phyloP scores from a whole-genome alignment of 495 filamentous ascomycete species.

The Aspergillus homomorphus region DNA sequence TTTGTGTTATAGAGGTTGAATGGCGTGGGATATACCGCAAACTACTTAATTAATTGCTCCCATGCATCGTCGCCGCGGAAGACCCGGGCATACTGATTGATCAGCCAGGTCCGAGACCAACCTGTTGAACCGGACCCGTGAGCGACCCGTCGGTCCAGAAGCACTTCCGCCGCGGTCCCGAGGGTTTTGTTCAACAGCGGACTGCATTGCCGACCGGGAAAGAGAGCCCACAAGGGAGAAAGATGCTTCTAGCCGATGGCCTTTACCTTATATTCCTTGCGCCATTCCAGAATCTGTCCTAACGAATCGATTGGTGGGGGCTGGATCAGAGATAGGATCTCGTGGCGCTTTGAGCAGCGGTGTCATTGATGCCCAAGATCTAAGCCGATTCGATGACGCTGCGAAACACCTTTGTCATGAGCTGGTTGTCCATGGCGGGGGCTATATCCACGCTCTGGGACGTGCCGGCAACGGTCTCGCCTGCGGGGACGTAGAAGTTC shows the following conservation, averaged over 20 bases:
- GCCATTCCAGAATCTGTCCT: slow-evolving; percentile 12
- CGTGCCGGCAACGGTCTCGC: not conserved
- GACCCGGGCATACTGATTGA: slow-evolving; percentile 6
- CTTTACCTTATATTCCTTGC: slow-evolving; percentile 1
- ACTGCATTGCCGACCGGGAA: slow-evolving; percentile 7
- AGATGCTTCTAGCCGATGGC: slow-evolving; percentile 9
- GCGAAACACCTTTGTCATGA: slow-evolving; percentile 1
- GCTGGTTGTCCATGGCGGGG: slow-evolving; percentile 10
- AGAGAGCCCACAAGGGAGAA: slow-evolving; percentile 3
- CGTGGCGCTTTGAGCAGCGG: not conserved
- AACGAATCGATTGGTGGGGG: slow-evolving; percentile 1
- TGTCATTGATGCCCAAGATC: not conserved
- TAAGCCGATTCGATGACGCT: slow-evolving; percentile 4
- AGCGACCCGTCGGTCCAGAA: not conserved
- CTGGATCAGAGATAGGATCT: not conserved
- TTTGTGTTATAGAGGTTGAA: slow-evolving; percentile 9
- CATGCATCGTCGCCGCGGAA: slow-evolving; percentile 7
- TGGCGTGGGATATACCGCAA: slow-evolving; percentile 6
- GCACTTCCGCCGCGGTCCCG: slow-evolving; percentile 5
- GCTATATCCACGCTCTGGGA: slow-evolving; percentile 2
- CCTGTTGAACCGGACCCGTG: slow-evolving; percentile 9
- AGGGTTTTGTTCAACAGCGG: slow-evolving; percentile 8
- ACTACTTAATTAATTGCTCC: slow-evolving; percentile 7
- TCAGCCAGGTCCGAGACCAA: slow-evolving; percentile 8
- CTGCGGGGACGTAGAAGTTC: slow-evolving; percentile 3